Evolutionary conservation across 2,329 filamentous ascomycete species (phyloP), one percentile per base, ranked within the genome.

Genomic region (Neurospora sp.): DNA sequence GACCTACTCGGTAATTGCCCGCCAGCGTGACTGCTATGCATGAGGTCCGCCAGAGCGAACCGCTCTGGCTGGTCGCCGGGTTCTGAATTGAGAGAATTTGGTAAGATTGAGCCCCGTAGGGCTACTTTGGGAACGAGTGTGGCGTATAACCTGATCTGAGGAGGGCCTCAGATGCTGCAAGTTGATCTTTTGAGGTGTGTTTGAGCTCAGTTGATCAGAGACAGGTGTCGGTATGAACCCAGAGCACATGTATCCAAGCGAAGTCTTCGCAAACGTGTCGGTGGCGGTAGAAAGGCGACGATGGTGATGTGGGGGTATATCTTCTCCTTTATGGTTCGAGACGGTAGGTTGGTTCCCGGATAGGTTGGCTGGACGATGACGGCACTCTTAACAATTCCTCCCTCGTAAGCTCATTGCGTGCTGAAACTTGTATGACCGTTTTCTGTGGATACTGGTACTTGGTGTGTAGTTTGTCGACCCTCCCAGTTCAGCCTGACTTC

Each of bases 21-120:
- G 88, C 88, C 87, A 91, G 87, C 84, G 87, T 90, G 86, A 83
- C 87, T 84, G 84, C 86, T 82, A 87, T 86, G 82, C 88, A 91
- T 91, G 86, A 88, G 87, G 88, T 86, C 88, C 88, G 88, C 89
- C 89, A 91, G 89, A 91, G 88, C 89, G 85, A 86, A 82, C 83
- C 88, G 88, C 89, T 87, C 89, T 89, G 87, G 88, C 89, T 88
- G 88, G 86, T 85, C 86, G 86, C 87, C 84, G 86, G 84, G 81
- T 80, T 85, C 83, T 86, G 86, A 78, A 87, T 83, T 79, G 86
- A 85, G 81, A 87, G 82, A 84, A 86, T 87, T 83, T 83, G 83
- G 79, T 81, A 78, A 77, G 79, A 78, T 76, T 80, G 81, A 81
- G 84, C 85, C 85, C 84, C 84, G 80, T 78, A 80, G 83, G 85